These are phyloP conservation scores for Pseudofabraea citricarpa DNA, from an alignment of 2,329 filamentous ascomycete species.

Conservation along the genomic window DNA sequence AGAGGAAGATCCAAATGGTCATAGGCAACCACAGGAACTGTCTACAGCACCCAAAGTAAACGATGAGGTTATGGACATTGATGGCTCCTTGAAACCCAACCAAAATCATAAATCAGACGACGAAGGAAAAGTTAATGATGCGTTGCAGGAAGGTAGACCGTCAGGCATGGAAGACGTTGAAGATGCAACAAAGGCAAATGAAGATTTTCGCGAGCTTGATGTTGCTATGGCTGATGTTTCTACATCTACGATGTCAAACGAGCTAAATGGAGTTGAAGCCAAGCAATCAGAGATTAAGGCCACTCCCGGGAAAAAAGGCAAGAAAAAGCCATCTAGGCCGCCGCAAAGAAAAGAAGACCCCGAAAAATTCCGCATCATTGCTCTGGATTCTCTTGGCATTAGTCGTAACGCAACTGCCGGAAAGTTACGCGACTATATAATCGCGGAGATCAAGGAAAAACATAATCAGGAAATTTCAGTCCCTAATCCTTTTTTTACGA, in stretches of 20 bases:
- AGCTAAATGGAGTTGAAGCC: neutral
- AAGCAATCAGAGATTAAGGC: constrained; percentile 2
- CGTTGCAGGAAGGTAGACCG: neutral
- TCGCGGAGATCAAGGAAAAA: constrained; percentile 65
- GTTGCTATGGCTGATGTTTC: neutral
- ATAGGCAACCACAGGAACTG: too few relatives aligned
- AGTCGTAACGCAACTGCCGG: constrained; percentile 59
- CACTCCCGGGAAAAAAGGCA: constrained; percentile 26
- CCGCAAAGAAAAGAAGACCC: constrained; percentile 39
- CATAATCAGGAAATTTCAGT: constrained; percentile 31
- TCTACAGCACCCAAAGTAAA: neutral
- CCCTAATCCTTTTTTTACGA: constrained; percentile 46
- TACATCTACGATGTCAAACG: neutral
- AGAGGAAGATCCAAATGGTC: neutral
- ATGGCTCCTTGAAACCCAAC: too few relatives aligned
- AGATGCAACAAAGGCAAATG: too few relatives aligned
- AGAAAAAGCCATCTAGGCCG: constrained; percentile 26
- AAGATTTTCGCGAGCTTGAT: neutral
- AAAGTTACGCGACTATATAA: constrained; percentile 71
- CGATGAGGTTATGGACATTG: neutral
- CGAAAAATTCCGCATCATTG: constrained; percentile 68
- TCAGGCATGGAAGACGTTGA: constrained; percentile 1
- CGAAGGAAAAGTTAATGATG: neutral
- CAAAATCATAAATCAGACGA: too few relatives aligned
- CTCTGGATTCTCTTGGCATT: constrained; percentile 77